Evolutionary conservation across 2,329 filamentous ascomycete genomes (phyloP), one percentile per base, ranked within the genome.

Genomic region (Sphaerulina populicola): DNA sequence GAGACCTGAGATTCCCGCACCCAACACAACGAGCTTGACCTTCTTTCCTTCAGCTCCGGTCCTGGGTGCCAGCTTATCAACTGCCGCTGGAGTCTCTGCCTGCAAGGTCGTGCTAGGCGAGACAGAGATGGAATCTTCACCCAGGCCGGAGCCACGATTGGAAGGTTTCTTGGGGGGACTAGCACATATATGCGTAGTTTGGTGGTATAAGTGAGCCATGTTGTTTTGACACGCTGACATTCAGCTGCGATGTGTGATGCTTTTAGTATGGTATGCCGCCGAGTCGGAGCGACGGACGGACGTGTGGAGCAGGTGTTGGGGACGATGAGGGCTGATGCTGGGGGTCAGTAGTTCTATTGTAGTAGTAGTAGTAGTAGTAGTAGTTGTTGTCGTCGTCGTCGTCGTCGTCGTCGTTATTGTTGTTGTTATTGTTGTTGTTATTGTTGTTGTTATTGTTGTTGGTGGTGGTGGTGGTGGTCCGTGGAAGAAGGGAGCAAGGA

Each of bases 1-100:
- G 27, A 68, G 58, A 45, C 67, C 67, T n/a, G 66, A 60, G 46
- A 68, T 66, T 9, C 67, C 67, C 35, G 66, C 66, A 31, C 66
- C 67, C 39, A 69, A 61, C 47, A 68, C 56, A 60, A 64, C 63
- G 59, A 62, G 65, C 60, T 64, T 59, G 44, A 53, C 48, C 46
- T 49, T 49, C 46, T 49, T 49, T n/a, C 30, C 38, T 29, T 37
- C 29, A 39, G 33, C 54, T 56, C 54, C 54, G 51, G 60, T 62
- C 53, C 56, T 49, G 46, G 46, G 46, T 37, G 46, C 46, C 46
- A 49, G 46, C 48, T 45, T 50, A 23, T 50, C 42, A 23, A 50
- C 27, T 15, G 43, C 41, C 37, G 56, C 51, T 44, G 54, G 56
- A 54, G 46, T 49, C 57, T 60, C 59, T 47, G 42, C 51, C 52